phyloP scores from a whole-genome alignment of 805 yeast species.

The Hanseniaspora thailandica region DNA sequence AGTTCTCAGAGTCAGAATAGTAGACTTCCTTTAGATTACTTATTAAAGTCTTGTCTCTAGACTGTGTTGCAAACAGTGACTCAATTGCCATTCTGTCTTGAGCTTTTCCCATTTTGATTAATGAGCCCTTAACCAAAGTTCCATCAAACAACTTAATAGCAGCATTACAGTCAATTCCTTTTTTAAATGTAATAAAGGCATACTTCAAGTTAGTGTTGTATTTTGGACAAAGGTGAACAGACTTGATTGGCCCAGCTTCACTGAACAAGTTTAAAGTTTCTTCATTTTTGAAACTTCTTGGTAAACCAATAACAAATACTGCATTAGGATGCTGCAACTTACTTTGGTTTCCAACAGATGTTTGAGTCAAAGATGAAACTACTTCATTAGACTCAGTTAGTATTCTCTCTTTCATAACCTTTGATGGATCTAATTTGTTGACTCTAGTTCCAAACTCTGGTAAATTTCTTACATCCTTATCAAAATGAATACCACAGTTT shows the following conservation, averaged over 20 bases:
- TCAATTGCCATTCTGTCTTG: background rate
- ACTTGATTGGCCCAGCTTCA: conserved; percentile 27
- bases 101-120: conserved; percentile 18
- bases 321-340: conserved; percentile 26
- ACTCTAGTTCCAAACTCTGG: conserved; percentile 28
- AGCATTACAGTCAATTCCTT: conserved; percentile 27
- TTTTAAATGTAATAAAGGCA: conserved; percentile 36
- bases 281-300: conserved; percentile 25
- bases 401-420: conserved; percentile 18
- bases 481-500: conserved; percentile 34
- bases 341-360: background rate
- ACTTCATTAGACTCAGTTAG: conserved; percentile 17
- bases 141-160: conserved; percentile 30
- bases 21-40: background rate
- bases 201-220: conserved; percentile 23
- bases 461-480: conserved; percentile 26
- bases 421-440: conserved; percentile 19
- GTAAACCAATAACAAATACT: conserved; percentile 29
- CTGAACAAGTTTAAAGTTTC: conserved; percentile 25
- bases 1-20: conserved; percentile 12
- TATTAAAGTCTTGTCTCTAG: background rate
- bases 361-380: background rate
- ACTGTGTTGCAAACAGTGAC: background rate
- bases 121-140: conserved; percentile 23
- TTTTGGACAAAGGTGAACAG: conserved; percentile 27